Evolutionary conservation across 2,329 filamentous ascomycete species (phyloP).

Genomic region (Tricladium varicosporioides): DNA sequence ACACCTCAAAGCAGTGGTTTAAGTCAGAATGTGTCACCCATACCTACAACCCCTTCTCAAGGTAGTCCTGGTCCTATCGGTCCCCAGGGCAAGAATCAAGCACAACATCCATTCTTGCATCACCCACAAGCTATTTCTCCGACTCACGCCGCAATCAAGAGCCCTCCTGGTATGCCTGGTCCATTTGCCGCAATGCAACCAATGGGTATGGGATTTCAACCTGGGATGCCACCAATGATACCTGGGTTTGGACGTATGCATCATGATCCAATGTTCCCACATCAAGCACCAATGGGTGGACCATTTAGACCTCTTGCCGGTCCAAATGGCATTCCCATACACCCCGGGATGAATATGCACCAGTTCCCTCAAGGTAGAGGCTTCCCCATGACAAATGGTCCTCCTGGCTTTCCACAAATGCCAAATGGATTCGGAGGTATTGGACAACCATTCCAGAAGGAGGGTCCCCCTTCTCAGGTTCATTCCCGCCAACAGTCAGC

Average conservation of each 20-base stretch:
- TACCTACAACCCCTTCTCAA: slow-evolving; percentile 61
- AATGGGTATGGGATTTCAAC: slow-evolving; percentile 56
- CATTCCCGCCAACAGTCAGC: slow-evolving; percentile 77
- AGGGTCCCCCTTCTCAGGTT: slow-evolving; percentile 44
- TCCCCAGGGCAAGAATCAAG: slow-evolving; percentile 56
- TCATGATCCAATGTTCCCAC: slow-evolving; percentile 53
- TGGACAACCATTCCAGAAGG: slow-evolving; percentile 40
- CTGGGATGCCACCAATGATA: slow-evolving; percentile 38
- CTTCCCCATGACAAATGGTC: slow-evolving; percentile 40
- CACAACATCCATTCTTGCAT: slow-evolving; percentile 49
- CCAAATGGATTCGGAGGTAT: slow-evolving; percentile 41
- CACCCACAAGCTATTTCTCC: slow-evolving; percentile 66
- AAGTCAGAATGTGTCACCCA: slow-evolving; percentile 59
- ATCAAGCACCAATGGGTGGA: slow-evolving; percentile 48
- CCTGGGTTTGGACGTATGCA: slow-evolving; percentile 44
- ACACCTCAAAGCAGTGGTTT: slow-evolving; percentile 59
- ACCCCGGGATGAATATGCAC: slow-evolving; percentile 60
- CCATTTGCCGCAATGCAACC: slow-evolving; percentile 49
- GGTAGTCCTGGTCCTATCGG: slow-evolving; percentile 63
- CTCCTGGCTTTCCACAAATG: slow-evolving; percentile 52
- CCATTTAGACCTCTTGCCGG: slow-evolving; percentile 53
- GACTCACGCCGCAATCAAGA: slow-evolving; percentile 54
- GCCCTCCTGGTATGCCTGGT: slow-evolving; percentile 51
- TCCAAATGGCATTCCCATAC: slow-evolving; percentile 50
- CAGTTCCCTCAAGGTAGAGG: slow-evolving; percentile 53